phyloP scores from a whole-genome alignment of 176 grass and related monocot species.

The Neostapfia colusana region DNA sequence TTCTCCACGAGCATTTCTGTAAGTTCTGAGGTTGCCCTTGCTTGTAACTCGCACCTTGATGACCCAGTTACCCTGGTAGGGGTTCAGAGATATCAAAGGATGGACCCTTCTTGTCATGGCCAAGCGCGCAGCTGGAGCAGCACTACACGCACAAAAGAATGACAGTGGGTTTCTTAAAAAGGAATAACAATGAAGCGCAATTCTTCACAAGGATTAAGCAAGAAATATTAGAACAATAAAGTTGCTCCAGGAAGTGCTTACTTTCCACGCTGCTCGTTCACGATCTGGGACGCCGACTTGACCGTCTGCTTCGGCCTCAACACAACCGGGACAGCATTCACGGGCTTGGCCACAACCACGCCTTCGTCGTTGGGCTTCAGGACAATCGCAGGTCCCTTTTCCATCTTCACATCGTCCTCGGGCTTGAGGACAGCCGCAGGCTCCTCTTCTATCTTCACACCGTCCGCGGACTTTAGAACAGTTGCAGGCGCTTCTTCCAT shows the following conservation, averaged over 20 bases:
- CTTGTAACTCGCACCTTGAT: slow-evolving; percentile 95
- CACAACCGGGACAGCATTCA: slow-evolving; percentile 10
- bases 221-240: not conserved
- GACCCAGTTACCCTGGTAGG: slow-evolving; percentile 95
- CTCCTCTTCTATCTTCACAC: slow-evolving; percentile 53
- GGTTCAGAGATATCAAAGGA: slow-evolving; percentile 84
- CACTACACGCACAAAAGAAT: slow-evolving; percentile 41
- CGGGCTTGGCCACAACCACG: slow-evolving; percentile 12
- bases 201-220: not conserved
- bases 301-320: slow-evolving; percentile 69
- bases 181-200: not conserved
- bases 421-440: not conserved
- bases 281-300: slow-evolving; percentile 82
- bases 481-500: slow-evolving; percentile 36
- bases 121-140: slow-evolving; percentile 74
- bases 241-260: slow-evolving; percentile 39
- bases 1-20: slow-evolving; percentile 86
- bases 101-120: slow-evolving; percentile 86
- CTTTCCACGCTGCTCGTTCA: slow-evolving; percentile 81
- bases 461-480: slow-evolving; percentile 43
- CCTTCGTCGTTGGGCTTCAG: slow-evolving; percentile 44
- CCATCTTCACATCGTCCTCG: slow-evolving; percentile 52
- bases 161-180: not conserved
- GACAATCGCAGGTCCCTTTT: slow-evolving; percentile 24
- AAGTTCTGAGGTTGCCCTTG: slow-evolving; percentile 85